Percentiles rank a stretch among this genome's conserved stretches.
These are phyloP conservation scores for Kalaharituber pfeilii DNA, from an alignment of 2,329 filamentous ascomycete genomes.

Conservation along the genomic window DNA sequence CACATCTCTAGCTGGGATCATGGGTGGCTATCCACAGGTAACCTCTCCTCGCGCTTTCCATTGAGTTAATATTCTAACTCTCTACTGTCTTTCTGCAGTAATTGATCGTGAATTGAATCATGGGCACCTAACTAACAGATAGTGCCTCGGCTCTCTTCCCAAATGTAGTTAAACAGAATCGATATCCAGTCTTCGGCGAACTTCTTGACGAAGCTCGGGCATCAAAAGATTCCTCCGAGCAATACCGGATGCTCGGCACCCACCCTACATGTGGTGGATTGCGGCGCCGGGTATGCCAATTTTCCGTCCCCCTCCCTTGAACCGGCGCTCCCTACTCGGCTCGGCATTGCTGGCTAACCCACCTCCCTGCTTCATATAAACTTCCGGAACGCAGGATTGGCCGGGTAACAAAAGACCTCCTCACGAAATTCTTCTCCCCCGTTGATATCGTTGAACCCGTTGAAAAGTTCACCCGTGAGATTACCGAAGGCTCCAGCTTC, in stretches of 20 bases:
- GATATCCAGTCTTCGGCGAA: slow-evolving; percentile 54
- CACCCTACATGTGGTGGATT: slow-evolving; percentile 25
- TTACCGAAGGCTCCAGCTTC: slow-evolving; percentile 29
- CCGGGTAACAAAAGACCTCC: slow-evolving; percentile 58
- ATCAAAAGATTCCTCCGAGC: slow-evolving; percentile 26
- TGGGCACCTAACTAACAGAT: too few relatives aligned
- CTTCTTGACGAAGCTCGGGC: slow-evolving; percentile 50
- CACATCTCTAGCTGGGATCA: neutral
- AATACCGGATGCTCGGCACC: slow-evolving; percentile 13
- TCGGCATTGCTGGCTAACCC: neutral
- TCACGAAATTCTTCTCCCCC: slow-evolving; percentile 41
- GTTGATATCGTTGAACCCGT: slow-evolving; percentile 81
- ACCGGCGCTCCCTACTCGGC: neutral
- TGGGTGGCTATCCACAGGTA: slow-evolving; percentile 1
- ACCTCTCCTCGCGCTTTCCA: neutral
- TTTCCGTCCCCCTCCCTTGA: neutral
- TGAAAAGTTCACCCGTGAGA: slow-evolving; percentile 52
- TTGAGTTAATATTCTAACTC: neutral
- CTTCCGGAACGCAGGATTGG: slow-evolving; percentile 45
- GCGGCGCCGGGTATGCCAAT: slow-evolving; percentile 27
- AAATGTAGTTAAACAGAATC: slow-evolving; percentile 46
- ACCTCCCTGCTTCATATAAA: neutral
- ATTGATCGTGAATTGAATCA: too few relatives aligned
- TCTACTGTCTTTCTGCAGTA: neutral
- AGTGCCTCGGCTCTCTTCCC: too few relatives aligned